Evolutionary conservation across 1,284 basidiomycete genomes (phyloP).

Genomic region (Wolfiporia cocos): DNA sequence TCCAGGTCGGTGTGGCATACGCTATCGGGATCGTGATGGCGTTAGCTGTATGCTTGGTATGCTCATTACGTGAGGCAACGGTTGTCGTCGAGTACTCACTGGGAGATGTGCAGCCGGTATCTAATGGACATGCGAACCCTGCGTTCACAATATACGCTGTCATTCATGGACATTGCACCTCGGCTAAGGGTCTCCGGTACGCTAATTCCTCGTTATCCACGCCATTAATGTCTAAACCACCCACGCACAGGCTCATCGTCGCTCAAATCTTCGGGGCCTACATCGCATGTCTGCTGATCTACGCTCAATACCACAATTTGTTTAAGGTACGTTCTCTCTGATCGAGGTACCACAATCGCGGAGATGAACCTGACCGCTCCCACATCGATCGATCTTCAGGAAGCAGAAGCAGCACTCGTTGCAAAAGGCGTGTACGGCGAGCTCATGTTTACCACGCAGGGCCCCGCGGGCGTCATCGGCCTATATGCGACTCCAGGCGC

Average conservation of each 20-base stretch:
- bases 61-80: neutral
- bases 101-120: slow-evolving; percentile 31
- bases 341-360: neutral
- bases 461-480: slow-evolving; percentile 59
- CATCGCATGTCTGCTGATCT: slow-evolving; percentile 51
- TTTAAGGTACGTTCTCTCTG: slow-evolving; percentile 29
- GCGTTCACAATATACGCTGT: slow-evolving; percentile 50
- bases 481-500: slow-evolving; percentile 44
- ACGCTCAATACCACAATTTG: slow-evolving; percentile 54
- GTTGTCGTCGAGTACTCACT: neutral
- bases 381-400: slow-evolving; percentile 14
- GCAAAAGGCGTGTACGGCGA: slow-evolving; percentile 34
- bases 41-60: slow-evolving; percentile 26
- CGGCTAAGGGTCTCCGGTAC: slow-evolving; percentile 45
- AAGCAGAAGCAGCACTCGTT: slow-evolving; percentile 35
- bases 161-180: slow-evolving; percentile 51
- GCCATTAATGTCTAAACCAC: neutral
- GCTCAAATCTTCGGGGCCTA: slow-evolving; percentile 61
- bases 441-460: slow-evolving; percentile 49
- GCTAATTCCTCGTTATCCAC: slow-evolving; percentile 5
- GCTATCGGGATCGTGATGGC: slow-evolving; percentile 59
- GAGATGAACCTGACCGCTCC: neutral
- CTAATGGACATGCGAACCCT: slow-evolving; percentile 63
- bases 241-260: slow-evolving; percentile 44
- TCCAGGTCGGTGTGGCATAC: slow-evolving; percentile 61